Base-by-base conservation (phyloP, 257 asterid genomes). In the Solanum tarapatanum region DNA sequence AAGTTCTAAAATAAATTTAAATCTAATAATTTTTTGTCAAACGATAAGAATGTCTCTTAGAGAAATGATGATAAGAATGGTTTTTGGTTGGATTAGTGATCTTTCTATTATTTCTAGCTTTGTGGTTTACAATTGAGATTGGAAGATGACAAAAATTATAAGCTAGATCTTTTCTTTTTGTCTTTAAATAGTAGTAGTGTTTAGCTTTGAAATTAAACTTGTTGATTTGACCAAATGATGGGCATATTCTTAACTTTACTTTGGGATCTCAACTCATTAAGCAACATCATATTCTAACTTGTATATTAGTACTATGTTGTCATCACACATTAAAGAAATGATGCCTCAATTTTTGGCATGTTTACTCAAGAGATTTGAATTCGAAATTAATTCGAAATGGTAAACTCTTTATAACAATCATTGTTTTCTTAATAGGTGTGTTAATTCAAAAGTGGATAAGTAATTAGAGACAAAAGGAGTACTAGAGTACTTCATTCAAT, bases 141-240 rank as follows among this genome's bases (percentile, higher is more conserved):
- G 10, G 39, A 80, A 80, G 26, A 48, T 45, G 85, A 48, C 85
- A 48, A 80, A 11, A 80, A 11, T 6, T 55, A 48, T 26, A 79
- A 79, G 37, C 9, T 26, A 23, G 64, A 14, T 4, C 0, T 11
- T 39, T 76, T 76, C 17, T 30, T 48, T 79, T 30, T 43, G 14
- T 43, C 30, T 35, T 26, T 8, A 19, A 79, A 17, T 11, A 26
- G 1, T 23, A 76, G 24, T 79, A 74, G 84, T 79, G 64, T 28
- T 43, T 37, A 37, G 55, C 24, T 41, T 7, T 24, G 14, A 41
- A 72, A 21, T 74, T 74, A 35, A 39, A 41, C 51, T 28, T 79
- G 17, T 86, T 48, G 48, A 86, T 75, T 3, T 41, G 87, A 43
- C 10, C 87, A 85, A 85, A 85, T 85, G 83, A 86, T 86, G 24